Evolutionary conservation across 1,284 basidiomycete species (phyloP), one percentile per base, ranked within the genome.

Genomic region (Pascua sp.): DNA sequence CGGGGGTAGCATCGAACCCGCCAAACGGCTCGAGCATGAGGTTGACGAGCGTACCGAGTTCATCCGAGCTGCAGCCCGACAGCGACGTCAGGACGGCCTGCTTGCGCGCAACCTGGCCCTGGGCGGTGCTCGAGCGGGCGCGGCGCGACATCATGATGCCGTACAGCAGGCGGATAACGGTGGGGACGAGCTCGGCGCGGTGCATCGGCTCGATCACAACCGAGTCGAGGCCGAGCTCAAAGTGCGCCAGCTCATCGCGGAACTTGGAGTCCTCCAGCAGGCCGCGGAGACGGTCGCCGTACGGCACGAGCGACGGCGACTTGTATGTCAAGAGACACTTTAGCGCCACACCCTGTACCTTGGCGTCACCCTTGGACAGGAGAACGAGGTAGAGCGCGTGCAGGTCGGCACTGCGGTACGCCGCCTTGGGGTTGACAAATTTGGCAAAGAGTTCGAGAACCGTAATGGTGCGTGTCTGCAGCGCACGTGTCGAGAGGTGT

Each of bases 381-480:
- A 92, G 82, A 15, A 82, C 79, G 13, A 84, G 81, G 76, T 95
- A 92, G 18, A 91, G 77, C 0, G 75, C 58, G 56, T 84, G 84
- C 15, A 98, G 81, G 0, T 82, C 82, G 11, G 86, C 82, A 0
- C 90, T 84, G 4, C 85, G 82, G 67, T 85, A 84, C 1, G 96
- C 80, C 0, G 90, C 89, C 75, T 92, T 94, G 11, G 93, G 93
- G 69, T 97, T 97, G 66, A 80, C 80, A 72, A 99, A 90, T 72
- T 92, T 94, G 56, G 89, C 83, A 71, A 98, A 90, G 2, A 98
- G 81, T 39, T 85, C 84, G 32, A 98, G 85, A 86, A 90, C 97
- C 2, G 84, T 80, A 16, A 76, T 80, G 36, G 92, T 82, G 76
- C 72, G 73, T 76, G 77, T 43, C 56, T 78, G 77, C 12, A 73